Evolutionary conservation across 2,329 filamentous ascomycete genomes (phyloP), one percentile per base, ranked within the genome.

Genomic region (Pestalotiopsis fici): DNA sequence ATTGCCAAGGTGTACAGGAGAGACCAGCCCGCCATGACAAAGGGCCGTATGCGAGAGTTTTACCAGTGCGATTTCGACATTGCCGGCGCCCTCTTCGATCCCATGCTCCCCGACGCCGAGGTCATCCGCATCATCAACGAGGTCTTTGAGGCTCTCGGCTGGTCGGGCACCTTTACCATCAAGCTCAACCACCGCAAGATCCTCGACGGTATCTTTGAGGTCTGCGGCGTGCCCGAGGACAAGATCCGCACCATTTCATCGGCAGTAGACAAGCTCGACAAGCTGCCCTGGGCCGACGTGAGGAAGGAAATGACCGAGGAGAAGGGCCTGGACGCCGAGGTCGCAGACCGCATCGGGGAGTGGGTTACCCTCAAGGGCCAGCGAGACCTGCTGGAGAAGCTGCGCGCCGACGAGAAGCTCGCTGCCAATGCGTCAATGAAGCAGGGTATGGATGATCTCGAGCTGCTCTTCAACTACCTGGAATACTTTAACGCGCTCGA

Each of bases 61-160:
- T 93, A 93, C 79, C 91, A 94, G 78, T 94, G 91, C 79, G 91
- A 94, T 80, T 92, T 94, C 74, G 92, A 94, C 77, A 91, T 93
- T 78, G 91, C 91, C 1, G 91, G 92, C 59, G 81, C 81, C 37
- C 35, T 50, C n/a, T 93, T 90, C 78, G 91, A 93, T 74, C 80
- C 90, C 25, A 94, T 94, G 91, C 83, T 93, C 35, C 89, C 91
- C 59, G 92, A 94, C 75, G 90, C 91, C 4, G 91, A 94, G 80
- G 88, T 94, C 66, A 79, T 94, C 70, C 84, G 88, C 66, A 92
- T 94, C 70, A 85, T 88, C 23, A 89, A 86, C 69, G 91, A 94
- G 75, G 89, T 94, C 25, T 93, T 95, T 75, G 87, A 93, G 70
- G 85, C 85, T 31, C 81, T 95, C 15, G 90, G 89, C 31, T 93